phyloP scores from a whole-genome alignment of 176 grass and related monocot genomes.

The Panicum miliaceum region DNA sequence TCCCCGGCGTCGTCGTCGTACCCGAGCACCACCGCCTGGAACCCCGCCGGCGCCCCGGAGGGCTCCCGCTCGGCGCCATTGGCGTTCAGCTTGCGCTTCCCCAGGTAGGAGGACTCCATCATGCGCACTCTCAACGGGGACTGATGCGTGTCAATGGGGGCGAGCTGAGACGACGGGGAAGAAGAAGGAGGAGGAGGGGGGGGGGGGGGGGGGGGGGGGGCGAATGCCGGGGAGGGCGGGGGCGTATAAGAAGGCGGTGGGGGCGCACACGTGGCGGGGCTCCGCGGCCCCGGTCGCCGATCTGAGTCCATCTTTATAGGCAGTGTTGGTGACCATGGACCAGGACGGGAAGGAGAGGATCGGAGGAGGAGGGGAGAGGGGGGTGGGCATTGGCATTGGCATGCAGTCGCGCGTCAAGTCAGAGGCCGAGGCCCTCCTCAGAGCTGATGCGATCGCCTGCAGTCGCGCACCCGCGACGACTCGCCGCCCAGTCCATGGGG shows the following conservation, averaged over 20 bases:
- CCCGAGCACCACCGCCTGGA: constrained; percentile 10
- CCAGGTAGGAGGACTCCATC: constrained; percentile 18
- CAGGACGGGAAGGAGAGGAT: background rate
- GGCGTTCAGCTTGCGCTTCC: constrained; percentile 37
- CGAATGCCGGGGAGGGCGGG: constrained; percentile 6
- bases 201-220: background rate
- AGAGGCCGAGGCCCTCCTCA: background rate
- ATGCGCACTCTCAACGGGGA: too few species aligned
- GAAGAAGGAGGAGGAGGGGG: too few species aligned
- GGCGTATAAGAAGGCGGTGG: constrained; percentile 48
- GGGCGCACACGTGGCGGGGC: constrained; percentile 47
- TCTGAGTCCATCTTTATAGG: constrained; percentile 52
- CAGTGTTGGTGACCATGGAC: constrained; percentile 50
- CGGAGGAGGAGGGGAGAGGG: background rate
- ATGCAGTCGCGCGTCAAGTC: background rate
- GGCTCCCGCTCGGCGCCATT: background rate
- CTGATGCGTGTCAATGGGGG: background rate
- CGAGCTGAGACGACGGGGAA: background rate
- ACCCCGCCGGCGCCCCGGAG: background rate
- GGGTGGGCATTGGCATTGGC: background rate
- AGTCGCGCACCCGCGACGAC: background rate
- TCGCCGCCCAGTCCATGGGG: background rate
- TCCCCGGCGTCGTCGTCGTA: background rate
- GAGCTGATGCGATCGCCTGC: background rate
- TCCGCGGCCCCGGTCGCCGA: background rate